Conservation (phyloP, 352 stramenopile species). For the Phytophthora multivora region DNA sequence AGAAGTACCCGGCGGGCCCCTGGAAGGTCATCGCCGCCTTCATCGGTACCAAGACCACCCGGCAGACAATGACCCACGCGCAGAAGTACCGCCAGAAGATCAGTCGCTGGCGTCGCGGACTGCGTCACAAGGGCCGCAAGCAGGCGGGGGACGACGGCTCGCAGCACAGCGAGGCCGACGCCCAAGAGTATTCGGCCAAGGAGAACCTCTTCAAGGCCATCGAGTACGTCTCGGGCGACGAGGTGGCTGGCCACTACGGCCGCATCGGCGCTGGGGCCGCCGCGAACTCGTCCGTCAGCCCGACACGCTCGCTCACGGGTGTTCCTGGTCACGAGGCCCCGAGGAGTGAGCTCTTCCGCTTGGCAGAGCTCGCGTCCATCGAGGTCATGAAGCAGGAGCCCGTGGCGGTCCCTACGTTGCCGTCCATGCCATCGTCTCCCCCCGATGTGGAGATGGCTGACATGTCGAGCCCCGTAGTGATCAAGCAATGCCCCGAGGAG, state of each 20-base stretch:
- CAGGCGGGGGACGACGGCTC: conserved; percentile 45
- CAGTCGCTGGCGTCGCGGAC: conserved; percentile 73
- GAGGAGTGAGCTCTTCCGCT: conserved; percentile 70
- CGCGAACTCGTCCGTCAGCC: conserved; percentile 19
- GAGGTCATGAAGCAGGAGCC: conserved; percentile 78
- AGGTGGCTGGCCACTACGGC: conserved; percentile 37
- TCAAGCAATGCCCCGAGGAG: conserved; percentile 40
- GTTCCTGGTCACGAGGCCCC: conserved; percentile 29
- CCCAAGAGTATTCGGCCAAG: conserved; percentile 53
- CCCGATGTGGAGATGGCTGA: conserved; percentile 49
- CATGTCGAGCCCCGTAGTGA: conserved; percentile 42
- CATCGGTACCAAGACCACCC: conserved; percentile 86
- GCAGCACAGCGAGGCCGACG: conserved; percentile 44
- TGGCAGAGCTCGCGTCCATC: conserved; percentile 76
- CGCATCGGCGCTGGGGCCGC: conserved; percentile 7
- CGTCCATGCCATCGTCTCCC: conserved; percentile 20
- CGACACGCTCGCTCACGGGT: conserved; percentile 43
- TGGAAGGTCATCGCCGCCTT: conserved; percentile 87
- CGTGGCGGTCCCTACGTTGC: conserved; percentile 8
- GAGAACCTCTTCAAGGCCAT: conserved; percentile 68
- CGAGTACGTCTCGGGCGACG: conserved; percentile 66
- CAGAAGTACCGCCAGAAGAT: conserved; percentile 90
- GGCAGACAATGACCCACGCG: conserved; percentile 93
- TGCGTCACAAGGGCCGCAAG: conserved; percentile 84
- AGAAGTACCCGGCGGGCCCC: conserved; percentile 82